Evolutionary conservation across 2,329 filamentous ascomycete species (phyloP).

Genomic region (Epicoccum nigrum): DNA sequence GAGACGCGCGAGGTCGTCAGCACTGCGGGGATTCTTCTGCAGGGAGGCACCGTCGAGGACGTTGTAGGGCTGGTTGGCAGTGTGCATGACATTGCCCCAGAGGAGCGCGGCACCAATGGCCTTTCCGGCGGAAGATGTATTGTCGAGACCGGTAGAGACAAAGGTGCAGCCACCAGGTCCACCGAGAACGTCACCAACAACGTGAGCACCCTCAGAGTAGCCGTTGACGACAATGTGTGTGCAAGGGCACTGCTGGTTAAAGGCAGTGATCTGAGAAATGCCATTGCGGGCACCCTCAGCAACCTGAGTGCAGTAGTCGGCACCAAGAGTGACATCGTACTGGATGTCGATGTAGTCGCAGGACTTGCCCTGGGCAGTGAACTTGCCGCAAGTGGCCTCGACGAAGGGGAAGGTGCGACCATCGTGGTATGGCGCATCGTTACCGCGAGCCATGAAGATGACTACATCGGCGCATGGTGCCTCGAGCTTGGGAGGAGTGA

Average conservation of each 20-base stretch:
- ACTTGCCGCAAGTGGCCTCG: conserved; percentile 29
- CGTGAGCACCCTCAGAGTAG: conserved; percentile 65
- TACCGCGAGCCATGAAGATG: conserved; percentile 34
- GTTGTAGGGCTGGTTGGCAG: conserved; percentile 32
- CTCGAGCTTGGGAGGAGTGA: conserved; percentile 27
- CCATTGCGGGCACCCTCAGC: conserved; percentile 28
- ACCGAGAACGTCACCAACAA: conserved; percentile 64
- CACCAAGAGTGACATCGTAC: conserved; percentile 16
- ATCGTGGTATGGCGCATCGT: conserved; percentile 32
- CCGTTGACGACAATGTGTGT: conserved; percentile 64
- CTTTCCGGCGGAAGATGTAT: conserved; percentile 27
- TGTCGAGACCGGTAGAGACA: conserved; percentile 25
- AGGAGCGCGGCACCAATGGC: conserved; percentile 34
- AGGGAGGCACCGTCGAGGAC: conserved; percentile 26
- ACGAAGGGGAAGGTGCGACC: conserved; percentile 29
- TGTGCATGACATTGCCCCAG: conserved; percentile 31
- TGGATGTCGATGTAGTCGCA: conserved; percentile 34
- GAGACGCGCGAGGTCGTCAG: conserved; percentile 21
- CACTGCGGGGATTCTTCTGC: conserved; percentile 22
- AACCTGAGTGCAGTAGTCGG: conserved; percentile 29
- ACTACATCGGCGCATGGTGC: conserved; percentile 31
- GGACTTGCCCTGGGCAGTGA: conserved; percentile 29
- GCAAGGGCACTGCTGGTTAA: conserved; percentile 60
- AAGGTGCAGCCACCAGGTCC: conserved; percentile 46
- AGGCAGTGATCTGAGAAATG: conserved; percentile 56